These are phyloP conservation scores for Talaromyces rugulosus DNA, from an alignment of 2,329 filamentous ascomycete genomes.

Conservation along the genomic window DNA sequence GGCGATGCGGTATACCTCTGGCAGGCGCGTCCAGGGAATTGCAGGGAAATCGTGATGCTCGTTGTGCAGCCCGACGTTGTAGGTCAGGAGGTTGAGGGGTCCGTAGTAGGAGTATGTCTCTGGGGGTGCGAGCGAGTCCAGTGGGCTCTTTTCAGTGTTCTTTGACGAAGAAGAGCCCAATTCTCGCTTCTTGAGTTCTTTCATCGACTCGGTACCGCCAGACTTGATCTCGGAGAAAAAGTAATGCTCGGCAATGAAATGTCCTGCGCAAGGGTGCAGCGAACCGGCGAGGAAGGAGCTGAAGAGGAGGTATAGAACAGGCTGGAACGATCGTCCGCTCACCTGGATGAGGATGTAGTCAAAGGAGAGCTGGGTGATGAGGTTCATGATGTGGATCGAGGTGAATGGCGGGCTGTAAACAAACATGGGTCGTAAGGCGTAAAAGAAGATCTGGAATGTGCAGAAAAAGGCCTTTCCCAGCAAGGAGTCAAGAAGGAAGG, in stretches of 20 bases:
- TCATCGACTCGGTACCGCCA: slow-evolving; percentile 45
- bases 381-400: slow-evolving; percentile 76
- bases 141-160: slow-evolving; percentile 31
- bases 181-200: slow-evolving; percentile 47
- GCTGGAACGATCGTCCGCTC: slow-evolving; percentile 48
- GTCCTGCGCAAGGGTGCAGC: slow-evolving; percentile 88
- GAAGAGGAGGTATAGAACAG: slow-evolving; percentile 77
- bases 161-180: background rate
- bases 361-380: slow-evolving; percentile 71
- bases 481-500: slow-evolving; percentile 85
- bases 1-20: slow-evolving; percentile 71
- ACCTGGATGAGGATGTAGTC: slow-evolving; percentile 64
- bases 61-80: slow-evolving; percentile 97
- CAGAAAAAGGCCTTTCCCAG: slow-evolving; percentile 97
- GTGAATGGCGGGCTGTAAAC: slow-evolving; percentile 88
- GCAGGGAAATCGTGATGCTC: slow-evolving; percentile 99
- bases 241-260: slow-evolving; percentile 98
- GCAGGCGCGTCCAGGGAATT: slow-evolving; percentile 87
- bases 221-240: slow-evolving; percentile 51
- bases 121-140: slow-evolving; percentile 65
- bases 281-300: slow-evolving; percentile 92
- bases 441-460: slow-evolving; percentile 99
- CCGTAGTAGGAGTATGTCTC: slow-evolving; percentile 99
- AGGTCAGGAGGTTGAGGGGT: slow-evolving; percentile 82
- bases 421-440: slow-evolving; percentile 92